Conservation (phyloP, 495 filamentous ascomycete genomes). For the Penicillium samsonianum region DNA sequence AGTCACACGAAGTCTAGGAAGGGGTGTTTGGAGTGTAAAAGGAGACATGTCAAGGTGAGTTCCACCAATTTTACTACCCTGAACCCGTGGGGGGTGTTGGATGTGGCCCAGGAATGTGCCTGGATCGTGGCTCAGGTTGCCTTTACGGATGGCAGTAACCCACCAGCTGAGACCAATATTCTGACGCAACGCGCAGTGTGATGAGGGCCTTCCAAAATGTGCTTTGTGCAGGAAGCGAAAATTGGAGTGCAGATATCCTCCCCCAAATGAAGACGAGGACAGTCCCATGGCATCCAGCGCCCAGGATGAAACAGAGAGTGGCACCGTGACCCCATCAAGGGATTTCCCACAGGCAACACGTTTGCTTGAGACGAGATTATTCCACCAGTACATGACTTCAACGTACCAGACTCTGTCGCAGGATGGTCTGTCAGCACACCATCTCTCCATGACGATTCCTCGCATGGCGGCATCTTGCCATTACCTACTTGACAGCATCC, state of each 20-base stretch:
- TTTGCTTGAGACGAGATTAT: conserved; percentile 42
- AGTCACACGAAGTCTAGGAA: conserved; percentile 43
- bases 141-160: neutral
- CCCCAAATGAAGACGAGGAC: conserved; percentile 28
- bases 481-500: conserved; percentile 49
- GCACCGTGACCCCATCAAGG: conserved; percentile 9
- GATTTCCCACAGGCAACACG: conserved; percentile 26
- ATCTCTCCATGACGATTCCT: conserved; percentile 47
- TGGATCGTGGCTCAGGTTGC: neutral
- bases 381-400: conserved; percentile 43
- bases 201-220: conserved; percentile 39
- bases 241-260: conserved; percentile 40
- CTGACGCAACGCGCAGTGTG: conserved; percentile 33
- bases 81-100: neutral
- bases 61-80: neutral
- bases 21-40: conserved; percentile 43
- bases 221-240: conserved; percentile 40
- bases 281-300: conserved; percentile 26
- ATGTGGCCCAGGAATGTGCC: neutral
- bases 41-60: conserved; percentile 42
- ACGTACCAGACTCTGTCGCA: conserved; percentile 36
- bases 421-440: conserved; percentile 31
- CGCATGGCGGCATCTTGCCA: conserved; percentile 45
- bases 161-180: neutral
- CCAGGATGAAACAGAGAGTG: conserved; percentile 26